A percentile compares a stretch with the other conserved stretches of the same genome.
These are phyloP conservation scores for Rhodosporidiobolus sp. DNA, from an alignment of 768 basidiomycete species.

Conservation along the genomic window DNA sequence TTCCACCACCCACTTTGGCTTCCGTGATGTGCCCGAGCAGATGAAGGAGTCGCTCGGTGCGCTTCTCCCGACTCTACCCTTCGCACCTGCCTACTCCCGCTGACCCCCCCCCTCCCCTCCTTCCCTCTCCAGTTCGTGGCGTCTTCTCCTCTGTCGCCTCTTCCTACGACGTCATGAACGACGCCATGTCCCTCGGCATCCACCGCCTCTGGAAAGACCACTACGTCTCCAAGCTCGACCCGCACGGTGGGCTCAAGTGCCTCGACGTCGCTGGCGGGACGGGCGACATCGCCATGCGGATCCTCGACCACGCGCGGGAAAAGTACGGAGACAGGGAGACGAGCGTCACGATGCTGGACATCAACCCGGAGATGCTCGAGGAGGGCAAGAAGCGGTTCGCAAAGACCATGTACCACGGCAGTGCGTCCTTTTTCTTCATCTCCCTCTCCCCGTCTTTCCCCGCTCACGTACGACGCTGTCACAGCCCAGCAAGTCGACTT, in stretches of 20 bases:
- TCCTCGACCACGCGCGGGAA: slow-evolving; percentile 84
- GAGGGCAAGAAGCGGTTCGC: slow-evolving; percentile 87
- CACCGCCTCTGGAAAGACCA: slow-evolving; percentile 97
- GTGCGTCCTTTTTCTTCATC: slow-evolving; percentile 53
- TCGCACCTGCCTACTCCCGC: not conserved
- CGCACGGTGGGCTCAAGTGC: slow-evolving; percentile 64
- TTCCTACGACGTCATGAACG: slow-evolving; percentile 97
- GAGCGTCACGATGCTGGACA: slow-evolving; percentile 82
- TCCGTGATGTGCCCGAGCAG: slow-evolving; percentile 79
- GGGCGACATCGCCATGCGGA: slow-evolving; percentile 88
- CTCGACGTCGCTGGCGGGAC: slow-evolving; percentile 98
- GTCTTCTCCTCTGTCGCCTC: slow-evolving; percentile 96
- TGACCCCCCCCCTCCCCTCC: not conserved
- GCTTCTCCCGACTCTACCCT: slow-evolving; percentile 9
- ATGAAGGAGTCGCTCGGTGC: slow-evolving; percentile 71
- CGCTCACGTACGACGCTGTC: slow-evolving; percentile 53
- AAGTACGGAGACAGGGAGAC: slow-evolving; percentile 86
- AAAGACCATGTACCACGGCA: slow-evolving; percentile 97
- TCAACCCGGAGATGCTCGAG: slow-evolving; percentile 91
- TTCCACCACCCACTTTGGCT: slow-evolving; percentile 76
- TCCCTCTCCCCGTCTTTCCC: not conserved
- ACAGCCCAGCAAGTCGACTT: slow-evolving; percentile 62
- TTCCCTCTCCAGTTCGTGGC: slow-evolving; percentile 61
- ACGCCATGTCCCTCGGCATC: slow-evolving; percentile 93
- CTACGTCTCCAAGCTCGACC: slow-evolving; percentile 53